Evolutionary conservation across 2,329 filamentous ascomycete species (phyloP).

Genomic region (Myriangium duriaei): DNA sequence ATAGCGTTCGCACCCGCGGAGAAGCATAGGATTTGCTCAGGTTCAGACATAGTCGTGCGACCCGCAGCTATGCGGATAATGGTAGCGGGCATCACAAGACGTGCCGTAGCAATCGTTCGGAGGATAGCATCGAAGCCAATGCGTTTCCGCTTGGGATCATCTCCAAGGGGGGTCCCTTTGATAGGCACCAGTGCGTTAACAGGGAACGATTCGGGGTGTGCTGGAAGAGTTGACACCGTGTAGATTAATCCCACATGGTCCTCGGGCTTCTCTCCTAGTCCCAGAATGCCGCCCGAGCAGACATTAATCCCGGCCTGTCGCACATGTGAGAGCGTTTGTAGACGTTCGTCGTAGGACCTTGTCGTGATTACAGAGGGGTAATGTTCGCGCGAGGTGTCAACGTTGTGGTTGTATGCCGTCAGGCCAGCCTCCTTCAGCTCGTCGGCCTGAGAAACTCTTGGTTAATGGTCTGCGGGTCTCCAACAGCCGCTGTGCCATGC

Average conservation of each 20-base stretch:
- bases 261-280: conserved; percentile 63
- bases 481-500: too few species aligned
- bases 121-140: conserved; percentile 68
- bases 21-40: conserved; percentile 82
- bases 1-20: conserved; percentile 88
- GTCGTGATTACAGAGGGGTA: conserved; percentile 82
- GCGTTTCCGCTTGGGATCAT: conserved; percentile 40
- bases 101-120: conserved; percentile 70
- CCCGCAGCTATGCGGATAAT: conserved; percentile 82
- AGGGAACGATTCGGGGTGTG: conserved; percentile 80
- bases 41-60: conserved; percentile 66
- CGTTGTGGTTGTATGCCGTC: conserved; percentile 89
- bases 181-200: conserved; percentile 87
- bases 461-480: not conserved
- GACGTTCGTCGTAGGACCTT: conserved; percentile 72
- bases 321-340: conserved; percentile 67
- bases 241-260: conserved; percentile 76
- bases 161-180: conserved; percentile 74
- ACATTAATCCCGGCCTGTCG: conserved; percentile 80
- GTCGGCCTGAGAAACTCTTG: conserved; percentile 53
- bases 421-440: conserved; percentile 74
- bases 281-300: conserved; percentile 80
- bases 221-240: conserved; percentile 67
- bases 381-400: conserved; percentile 81
- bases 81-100: conserved; percentile 70